These are phyloP conservation scores for Phlegmacium glaucopus DNA, from an alignment of 768 basidiomycete genomes.

Conservation along the genomic window DNA sequence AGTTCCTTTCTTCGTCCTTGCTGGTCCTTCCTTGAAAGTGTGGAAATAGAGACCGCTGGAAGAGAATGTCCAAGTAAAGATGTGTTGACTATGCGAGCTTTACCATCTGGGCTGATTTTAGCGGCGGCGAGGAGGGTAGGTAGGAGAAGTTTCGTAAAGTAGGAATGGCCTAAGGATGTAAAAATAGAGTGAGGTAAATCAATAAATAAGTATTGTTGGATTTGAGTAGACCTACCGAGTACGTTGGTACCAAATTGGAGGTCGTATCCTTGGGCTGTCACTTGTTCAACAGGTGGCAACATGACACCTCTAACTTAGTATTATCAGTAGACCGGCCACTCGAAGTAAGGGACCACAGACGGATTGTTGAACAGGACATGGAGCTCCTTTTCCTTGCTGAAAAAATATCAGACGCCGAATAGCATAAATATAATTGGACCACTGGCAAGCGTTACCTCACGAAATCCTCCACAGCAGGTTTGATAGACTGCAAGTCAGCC, in stretches of 20 bases:
- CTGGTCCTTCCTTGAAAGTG: slow-evolving; percentile 32
- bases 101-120: slow-evolving; percentile 21
- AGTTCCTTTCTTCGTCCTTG: slow-evolving; percentile 20
- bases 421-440: too few relatives aligned
- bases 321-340: background rate
- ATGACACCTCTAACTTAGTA: slow-evolving; percentile 20
- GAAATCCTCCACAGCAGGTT: slow-evolving; percentile 38
- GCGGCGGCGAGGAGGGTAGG: slow-evolving; percentile 31
- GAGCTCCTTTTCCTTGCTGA: slow-evolving; percentile 38
- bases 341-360: slow-evolving; percentile 21
- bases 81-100: slow-evolving; percentile 35
- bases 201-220: slow-evolving; percentile 22
- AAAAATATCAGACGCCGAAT: background rate
- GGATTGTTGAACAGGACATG: slow-evolving; percentile 46
- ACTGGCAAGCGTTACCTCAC: slow-evolving; percentile 21
- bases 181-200: slow-evolving; percentile 10
- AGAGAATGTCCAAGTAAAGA: slow-evolving; percentile 30
- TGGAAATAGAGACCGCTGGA: slow-evolving; percentile 26
- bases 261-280: slow-evolving; percentile 51
- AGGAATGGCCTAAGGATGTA: slow-evolving; percentile 49
- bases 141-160: slow-evolving; percentile 46
- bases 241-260: slow-evolving; percentile 52
- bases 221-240: slow-evolving; percentile 30
- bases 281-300: slow-evolving; percentile 33
- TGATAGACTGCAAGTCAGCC: slow-evolving; percentile 36